phyloP scores from a whole-genome alignment of 75 land plant species.

The Larix kaempferi region DNA sequence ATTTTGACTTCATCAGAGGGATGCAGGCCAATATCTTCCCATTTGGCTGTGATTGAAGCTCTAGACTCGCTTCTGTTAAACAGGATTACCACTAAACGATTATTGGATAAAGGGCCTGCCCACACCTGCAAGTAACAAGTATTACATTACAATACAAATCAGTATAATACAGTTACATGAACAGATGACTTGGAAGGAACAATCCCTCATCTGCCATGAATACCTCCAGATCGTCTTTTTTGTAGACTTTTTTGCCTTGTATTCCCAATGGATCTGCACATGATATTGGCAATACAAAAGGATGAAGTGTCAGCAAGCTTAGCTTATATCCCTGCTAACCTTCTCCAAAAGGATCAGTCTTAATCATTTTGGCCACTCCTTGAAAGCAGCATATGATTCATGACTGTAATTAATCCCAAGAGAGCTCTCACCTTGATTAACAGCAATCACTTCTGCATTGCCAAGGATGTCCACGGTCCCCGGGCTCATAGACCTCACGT shows the following conservation, averaged over 20 bases:
- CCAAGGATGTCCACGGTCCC: slow-evolving; percentile 50
- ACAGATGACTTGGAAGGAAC: background rate
- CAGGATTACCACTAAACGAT: slow-evolving; percentile 54
- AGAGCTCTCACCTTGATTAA: slow-evolving; percentile 72
- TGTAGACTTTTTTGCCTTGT: slow-evolving; percentile 21
- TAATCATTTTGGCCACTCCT: background rate
- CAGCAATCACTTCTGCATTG: slow-evolving; percentile 82
- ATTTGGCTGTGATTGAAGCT: slow-evolving; percentile 48
- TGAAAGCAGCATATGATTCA: background rate
- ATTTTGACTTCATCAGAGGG: slow-evolving; percentile 34
- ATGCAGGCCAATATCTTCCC: slow-evolving; percentile 59
- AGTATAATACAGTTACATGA: background rate
- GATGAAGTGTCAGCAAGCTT: background rate
- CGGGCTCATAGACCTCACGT: slow-evolving; percentile 60
- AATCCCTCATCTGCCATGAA: background rate
- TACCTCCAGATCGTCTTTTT: background rate
- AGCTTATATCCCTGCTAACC: too few species aligned
- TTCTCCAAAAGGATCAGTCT: background rate
- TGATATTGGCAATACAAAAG: background rate
- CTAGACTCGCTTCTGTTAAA: slow-evolving; percentile 63
- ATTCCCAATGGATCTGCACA: slow-evolving; percentile 33
- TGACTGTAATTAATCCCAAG: background rate
- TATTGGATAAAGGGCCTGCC: slow-evolving; percentile 78
- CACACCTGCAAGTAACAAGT: slow-evolving; percentile 46
- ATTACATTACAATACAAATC: too few species aligned